Conservation (phyloP, 192 early-diverging fungal genomes). For the Backusella parvicylindrica region DNA sequence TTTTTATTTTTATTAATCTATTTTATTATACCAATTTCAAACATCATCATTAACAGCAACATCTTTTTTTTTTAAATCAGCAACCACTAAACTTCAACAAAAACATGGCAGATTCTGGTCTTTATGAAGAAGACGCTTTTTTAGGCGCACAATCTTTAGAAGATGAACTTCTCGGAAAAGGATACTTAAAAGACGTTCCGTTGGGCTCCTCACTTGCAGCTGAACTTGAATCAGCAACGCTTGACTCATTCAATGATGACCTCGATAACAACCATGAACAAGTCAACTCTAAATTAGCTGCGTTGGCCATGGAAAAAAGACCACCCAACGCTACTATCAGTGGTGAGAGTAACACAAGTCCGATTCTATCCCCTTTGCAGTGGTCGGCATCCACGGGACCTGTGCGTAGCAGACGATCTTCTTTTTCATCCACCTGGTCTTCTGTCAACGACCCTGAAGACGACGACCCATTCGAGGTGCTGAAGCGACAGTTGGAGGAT, state of each 20-base stretch:
- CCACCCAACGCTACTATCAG: neutral
- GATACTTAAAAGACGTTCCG: constrained; percentile 23
- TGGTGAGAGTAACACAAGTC: constrained; percentile 3
- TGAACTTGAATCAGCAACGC: constrained; percentile 31
- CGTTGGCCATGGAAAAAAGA: neutral
- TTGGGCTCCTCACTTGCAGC: constrained; percentile 36
- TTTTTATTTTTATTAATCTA: too few species aligned
- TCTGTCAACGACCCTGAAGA: constrained; percentile 31
- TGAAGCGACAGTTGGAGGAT: constrained; percentile 37
- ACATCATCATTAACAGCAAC: neutral
- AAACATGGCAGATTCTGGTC: constrained; percentile 6
- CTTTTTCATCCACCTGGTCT: constrained; percentile 33
- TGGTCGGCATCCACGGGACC: constrained; percentile 15
- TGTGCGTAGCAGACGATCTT: constrained; percentile 28
- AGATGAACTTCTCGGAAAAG: constrained; percentile 37
- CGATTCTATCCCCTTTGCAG: constrained; percentile 28
- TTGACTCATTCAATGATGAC: neutral
- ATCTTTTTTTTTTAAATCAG: neutral
- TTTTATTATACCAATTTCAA: neutral
- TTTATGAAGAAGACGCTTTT: constrained; percentile 30
- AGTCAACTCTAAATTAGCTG: constrained; percentile 3
- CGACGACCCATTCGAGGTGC: constrained; percentile 34
- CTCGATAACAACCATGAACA: neutral
- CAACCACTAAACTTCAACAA: constrained; percentile 3
- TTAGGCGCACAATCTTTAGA: constrained; percentile 27